Evolutionary conservation across 352 stramenopile genomes (phyloP), one percentile per base, ranked within the genome.

Genomic region (Globisporangium middletonii): DNA sequence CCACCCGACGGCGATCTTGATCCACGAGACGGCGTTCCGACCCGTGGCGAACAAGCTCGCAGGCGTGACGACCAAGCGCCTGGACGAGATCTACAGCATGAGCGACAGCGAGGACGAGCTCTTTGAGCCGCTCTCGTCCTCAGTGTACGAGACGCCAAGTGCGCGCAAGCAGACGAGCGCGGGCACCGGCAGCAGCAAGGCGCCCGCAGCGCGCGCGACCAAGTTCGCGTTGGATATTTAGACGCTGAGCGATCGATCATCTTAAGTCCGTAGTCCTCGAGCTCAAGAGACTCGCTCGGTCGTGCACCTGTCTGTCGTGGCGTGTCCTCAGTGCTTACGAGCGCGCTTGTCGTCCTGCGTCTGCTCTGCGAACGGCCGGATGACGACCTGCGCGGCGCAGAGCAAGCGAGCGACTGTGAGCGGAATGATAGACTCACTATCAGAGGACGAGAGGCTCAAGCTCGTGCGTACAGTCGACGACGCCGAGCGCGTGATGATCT

Each of bases 1-100:
- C 33, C 72, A 82, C 16, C 68, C 87, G 37, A 64, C 72, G 23
- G 67, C 77, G 37, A 76, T 90, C 19, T 58, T 92, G 42, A 68
- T 92, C 23, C 76, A 92, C 37, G 79, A 92, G 23, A 64, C 69
- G n/a, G 66, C 72, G 4, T 75, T 88, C 59, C 71, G 76, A 0
- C 83, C 83, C 27, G 52, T 68, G 18, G 55, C 65, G 27, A 50
- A 74, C 58, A 88, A 85, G 52, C 65, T 89, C 45, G 72, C 77
- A 12, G 55, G 63, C 26, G 56, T 90, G 16, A 88, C 80, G 38
- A 75, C 72, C 2, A 73, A 72, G 54, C 72, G 78, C 11, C 47
- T 94, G 43, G 70, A 92, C 54, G 79, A 90, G 56, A 94, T 94
- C 42, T 94, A 91, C 63, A 47, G 57, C 56, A 92, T 94, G 83